phyloP scores from a whole-genome alignment of 495 filamentous ascomycete genomes.

The Bombardia bombarda region DNA sequence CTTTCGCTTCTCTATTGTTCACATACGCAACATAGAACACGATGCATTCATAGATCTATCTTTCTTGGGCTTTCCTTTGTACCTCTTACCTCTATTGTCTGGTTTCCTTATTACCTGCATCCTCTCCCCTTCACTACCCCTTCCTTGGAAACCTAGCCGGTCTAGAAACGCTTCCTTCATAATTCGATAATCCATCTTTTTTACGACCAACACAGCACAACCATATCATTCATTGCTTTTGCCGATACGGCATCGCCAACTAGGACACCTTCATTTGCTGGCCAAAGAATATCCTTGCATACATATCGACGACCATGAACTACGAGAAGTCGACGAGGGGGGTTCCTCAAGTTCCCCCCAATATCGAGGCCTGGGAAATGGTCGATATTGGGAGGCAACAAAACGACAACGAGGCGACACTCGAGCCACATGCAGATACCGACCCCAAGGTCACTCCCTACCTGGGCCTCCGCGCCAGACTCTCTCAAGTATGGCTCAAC shows the following conservation, averaged over 20 bases:
- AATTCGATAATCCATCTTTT: background rate
- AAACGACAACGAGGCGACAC: conserved; percentile 2
- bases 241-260: too few species aligned
- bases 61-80: conserved; percentile 4
- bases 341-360: conserved; percentile 15
- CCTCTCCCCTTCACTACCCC: too few species aligned
- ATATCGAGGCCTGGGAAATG: conserved; percentile 19
- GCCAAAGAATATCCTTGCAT: conserved; percentile 1
- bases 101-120: conserved; percentile 7
- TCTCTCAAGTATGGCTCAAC: conserved; percentile 97
- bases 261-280: too few species aligned
- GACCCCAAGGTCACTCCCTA: conserved; percentile 67
- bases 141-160: conserved; percentile 12
- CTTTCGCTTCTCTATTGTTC: conserved; percentile 7
- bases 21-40: conserved; percentile 5
- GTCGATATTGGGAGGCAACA: conserved; percentile 9
- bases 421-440: conserved; percentile 17
- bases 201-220: background rate
- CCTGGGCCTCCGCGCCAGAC: conserved; percentile 76
- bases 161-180: conserved; percentile 9
- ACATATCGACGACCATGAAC: too few species aligned
- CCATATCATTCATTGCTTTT: background rate
- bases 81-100: conserved; percentile 4
- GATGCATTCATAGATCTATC: conserved; percentile 9
- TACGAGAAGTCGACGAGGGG: conserved; percentile 17